Evolutionary conservation across 257 asterid species (phyloP).

Genomic region (Penstemon newberryi): DNA sequence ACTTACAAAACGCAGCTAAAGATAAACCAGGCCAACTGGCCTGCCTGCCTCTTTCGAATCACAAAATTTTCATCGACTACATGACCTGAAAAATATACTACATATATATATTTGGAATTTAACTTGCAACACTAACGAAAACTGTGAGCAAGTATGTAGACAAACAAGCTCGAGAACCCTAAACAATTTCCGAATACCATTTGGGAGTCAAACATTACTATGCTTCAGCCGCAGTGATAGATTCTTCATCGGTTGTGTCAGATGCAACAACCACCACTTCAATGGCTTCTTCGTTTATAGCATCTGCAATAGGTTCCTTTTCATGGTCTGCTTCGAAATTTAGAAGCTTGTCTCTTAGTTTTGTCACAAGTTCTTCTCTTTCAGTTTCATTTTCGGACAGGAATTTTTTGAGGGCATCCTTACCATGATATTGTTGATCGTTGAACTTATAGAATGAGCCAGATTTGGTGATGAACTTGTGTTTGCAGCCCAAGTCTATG

Average conservation of each 20-base stretch:
- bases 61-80: constrained; percentile 33
- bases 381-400: constrained; percentile 44
- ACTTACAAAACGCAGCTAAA: constrained; percentile 13
- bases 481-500: constrained; percentile 71
- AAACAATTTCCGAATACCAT: background rate
- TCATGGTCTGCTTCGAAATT: constrained; percentile 34
- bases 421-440: constrained; percentile 48
- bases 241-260: constrained; percentile 65
- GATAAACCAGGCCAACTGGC: background rate
- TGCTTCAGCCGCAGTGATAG: constrained; percentile 59
- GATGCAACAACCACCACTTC: constrained; percentile 48
- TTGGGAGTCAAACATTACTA: constrained; percentile 20
- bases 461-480: constrained; percentile 55
- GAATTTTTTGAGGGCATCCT: constrained; percentile 61
- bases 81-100: constrained; percentile 21
- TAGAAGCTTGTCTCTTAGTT: constrained; percentile 67
- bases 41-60: constrained; percentile 12
- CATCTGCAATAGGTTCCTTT: constrained; percentile 35
- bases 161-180: background rate
- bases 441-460: constrained; percentile 41
- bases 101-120: constrained; percentile 9
- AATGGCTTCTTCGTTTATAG: constrained; percentile 28
- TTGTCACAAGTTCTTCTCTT: constrained; percentile 57
- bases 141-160: constrained; percentile 14
- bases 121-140: constrained; percentile 8